Conservation (phyloP, 1,139 yeast genomes). For the Scheffersomyces parashehatae region DNA sequence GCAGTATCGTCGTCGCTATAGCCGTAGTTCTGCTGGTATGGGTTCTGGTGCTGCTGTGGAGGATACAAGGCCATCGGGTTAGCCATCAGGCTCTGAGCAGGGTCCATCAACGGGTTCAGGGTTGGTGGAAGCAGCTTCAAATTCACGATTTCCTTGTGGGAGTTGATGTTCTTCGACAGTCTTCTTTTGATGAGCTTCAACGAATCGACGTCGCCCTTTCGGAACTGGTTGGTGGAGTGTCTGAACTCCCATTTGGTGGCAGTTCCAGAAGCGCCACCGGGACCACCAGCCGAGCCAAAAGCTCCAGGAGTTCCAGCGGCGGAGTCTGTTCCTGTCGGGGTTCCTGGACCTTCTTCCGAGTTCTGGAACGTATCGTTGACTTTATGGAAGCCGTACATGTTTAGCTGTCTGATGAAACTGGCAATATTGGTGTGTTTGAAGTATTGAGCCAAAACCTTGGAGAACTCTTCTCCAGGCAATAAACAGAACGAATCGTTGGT, state of each 20-base stretch:
- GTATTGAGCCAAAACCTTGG: constrained; percentile 60
- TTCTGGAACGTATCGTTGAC: constrained; percentile 47
- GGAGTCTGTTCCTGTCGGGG: constrained; percentile 3
- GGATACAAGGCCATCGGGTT: constrained; percentile 4
- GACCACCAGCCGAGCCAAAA: constrained; percentile 4
- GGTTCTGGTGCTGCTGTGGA: constrained; percentile 4
- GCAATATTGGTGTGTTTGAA: constrained; percentile 81
- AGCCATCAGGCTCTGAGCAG: constrained; percentile 3
- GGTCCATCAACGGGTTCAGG: constrained; percentile 19
- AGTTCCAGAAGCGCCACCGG: constrained; percentile 8
- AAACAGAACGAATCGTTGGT: constrained; percentile 44
- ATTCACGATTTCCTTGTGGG: constrained; percentile 43
- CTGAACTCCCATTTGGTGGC: constrained; percentile 63
- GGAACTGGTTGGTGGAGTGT: constrained; percentile 64
- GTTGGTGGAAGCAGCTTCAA: constrained; percentile 33
- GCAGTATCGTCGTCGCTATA: constrained; percentile 7
- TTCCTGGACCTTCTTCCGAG: constrained; percentile 12
- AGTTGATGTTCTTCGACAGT: constrained; percentile 53
- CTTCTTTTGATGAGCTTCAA: constrained; percentile 63
- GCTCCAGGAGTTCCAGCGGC: constrained; percentile 10
- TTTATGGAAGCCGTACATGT: constrained; percentile 66
- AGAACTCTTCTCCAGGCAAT: constrained; percentile 58
- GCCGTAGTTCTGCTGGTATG: constrained; percentile 1
- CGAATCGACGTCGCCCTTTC: constrained; percentile 62
- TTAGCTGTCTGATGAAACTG: constrained; percentile 57